Base-by-base conservation (phyloP, 116 monocot genomes). In the Dioscorea cayenensis region DNA sequence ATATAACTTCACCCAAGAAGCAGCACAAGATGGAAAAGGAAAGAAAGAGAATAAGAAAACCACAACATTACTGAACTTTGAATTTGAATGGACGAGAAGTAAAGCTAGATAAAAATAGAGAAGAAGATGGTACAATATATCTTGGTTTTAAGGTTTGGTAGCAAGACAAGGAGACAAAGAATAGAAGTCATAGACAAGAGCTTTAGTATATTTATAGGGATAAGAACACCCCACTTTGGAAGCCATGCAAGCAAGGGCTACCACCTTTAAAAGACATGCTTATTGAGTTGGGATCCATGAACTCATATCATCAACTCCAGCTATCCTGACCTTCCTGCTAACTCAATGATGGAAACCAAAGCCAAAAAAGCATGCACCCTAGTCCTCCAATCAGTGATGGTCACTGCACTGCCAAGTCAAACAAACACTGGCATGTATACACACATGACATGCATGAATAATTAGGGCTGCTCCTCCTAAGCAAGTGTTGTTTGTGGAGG, bases 371-470 rank as follows among this genome's bases (percentile, higher is more conserved):
- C 43, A 16, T 37, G 14, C 48, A 49, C 21, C 8, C 69, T 70
- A 28, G 60, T 55, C 36, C 37, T 36, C 60, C 60, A 61, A 71
- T 71, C 17, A 71, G 65, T 11, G 19, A 7, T 6, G 28, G 32
- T 66, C 66, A 74, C 74, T 74, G 74, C 49, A 9, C 66, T 73
- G 62, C 65, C 51, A 74, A 74, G 74, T 74, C 74, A 65, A 74
- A 66, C 43, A 43, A 43, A 25, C 16, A 18, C 28, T 17, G 10
- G 21, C 48, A 63, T 73, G 73, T n/a, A 32, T 32, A 32, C 32
- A 32, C 32, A 32, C 32, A 9, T 55, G 19, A 14, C 51, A 27
- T 51, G 70, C 58, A 28, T 19, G 25, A 21, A 70, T 70, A 35
- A 70, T 70, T 70, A 28, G 27, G 59, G 58, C 52, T 28, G 50